phyloP scores from a whole-genome alignment of 1,284 basidiomycete genomes.

The Amylostereum areolatum region DNA sequence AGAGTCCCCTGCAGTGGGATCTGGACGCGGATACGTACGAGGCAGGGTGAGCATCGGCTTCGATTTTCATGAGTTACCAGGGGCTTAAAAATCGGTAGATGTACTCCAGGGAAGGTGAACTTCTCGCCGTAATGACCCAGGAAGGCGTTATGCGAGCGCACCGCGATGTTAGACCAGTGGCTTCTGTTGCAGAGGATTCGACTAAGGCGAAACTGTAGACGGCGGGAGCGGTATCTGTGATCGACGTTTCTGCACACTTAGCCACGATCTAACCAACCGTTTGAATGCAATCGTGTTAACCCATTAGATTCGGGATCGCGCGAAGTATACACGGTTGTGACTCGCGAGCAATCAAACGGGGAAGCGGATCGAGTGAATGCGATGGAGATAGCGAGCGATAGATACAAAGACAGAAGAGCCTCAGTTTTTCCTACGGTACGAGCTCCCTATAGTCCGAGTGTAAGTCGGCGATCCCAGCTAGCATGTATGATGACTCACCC shows the following conservation, averaged over 20 bases:
- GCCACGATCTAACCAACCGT: too few relatives aligned
- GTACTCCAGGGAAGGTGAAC: constrained; percentile 63
- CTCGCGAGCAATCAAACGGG: constrained; percentile 8
- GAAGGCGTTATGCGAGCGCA: constrained; percentile 72
- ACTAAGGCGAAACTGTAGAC: constrained; percentile 39
- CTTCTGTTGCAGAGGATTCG: constrained; percentile 13
- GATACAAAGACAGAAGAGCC: constrained; percentile 21
- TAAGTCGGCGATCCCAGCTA: too few relatives aligned
- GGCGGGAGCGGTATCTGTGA: not conserved
- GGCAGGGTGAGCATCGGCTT: constrained; percentile 51
- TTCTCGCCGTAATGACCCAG: constrained; percentile 77
- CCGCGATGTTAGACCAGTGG: too few relatives aligned
- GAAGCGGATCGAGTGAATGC: constrained; percentile 19
- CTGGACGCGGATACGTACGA: constrained; percentile 70
- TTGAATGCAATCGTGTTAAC: too few relatives aligned
- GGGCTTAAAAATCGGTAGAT: constrained; percentile 37
- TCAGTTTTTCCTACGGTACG: constrained; percentile 85
- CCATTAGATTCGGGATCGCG: too few relatives aligned
- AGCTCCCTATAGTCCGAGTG: constrained; percentile 53
- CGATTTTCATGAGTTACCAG: not conserved
- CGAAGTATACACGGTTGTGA: too few relatives aligned
- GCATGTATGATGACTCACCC: constrained; percentile 54
- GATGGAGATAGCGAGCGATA: constrained; percentile 16
- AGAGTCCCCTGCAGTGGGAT: constrained; percentile 58
- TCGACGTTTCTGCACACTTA: not conserved